Evolutionary conservation across 306 rosid genomes (phyloP), one percentile per base, ranked within the genome.

Genomic region (Prosopis cineraria): DNA sequence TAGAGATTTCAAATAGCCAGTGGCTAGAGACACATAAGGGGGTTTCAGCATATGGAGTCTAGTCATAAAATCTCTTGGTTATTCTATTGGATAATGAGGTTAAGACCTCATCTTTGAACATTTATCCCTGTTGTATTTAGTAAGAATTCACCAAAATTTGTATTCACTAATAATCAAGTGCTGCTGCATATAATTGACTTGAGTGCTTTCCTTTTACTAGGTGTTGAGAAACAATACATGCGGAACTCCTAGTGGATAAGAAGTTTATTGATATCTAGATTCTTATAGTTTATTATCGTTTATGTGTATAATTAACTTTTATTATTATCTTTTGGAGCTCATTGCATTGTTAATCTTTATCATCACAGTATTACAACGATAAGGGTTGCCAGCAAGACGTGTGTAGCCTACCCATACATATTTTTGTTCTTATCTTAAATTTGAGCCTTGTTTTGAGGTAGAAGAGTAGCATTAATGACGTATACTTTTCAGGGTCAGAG

Each of bases 81-180:
- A 59, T 58, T 68, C 69, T 30, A 41, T 13, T 0, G 56, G 20
- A 11, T 50, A 59, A 60, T 34, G 44, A 17, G 27, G 40, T 34
- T 17, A 17, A 63, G 16, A 7, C 69, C 5, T 17, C n/a, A 30
- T 31, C 20, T 62, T 63, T 33, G 7, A 62, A 30, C 40, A 6
- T 31, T 62, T 31, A 62, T 62, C 3, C 9, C 27, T 13, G 22
- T 44, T 12, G 6, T 39, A 44, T 50, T 27, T n/a, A 62, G 33
- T n/a, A 62, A 68, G 40, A 80, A 68, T 43, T 69, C 22, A 53
- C 72, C 24, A 56, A 40, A 60, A 34, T n/a, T 10, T 37, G 52
- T 70, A 65, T 70, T 76, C 62, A 44, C 74, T 43, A 43, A 64
- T 43, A 74, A 81, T 34, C 65, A 36, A 73, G 5, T 17, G 33